These are phyloP conservation scores for Hirsutella thompsonii DNA, from an alignment of 2,329 filamentous ascomycete species.

Conservation along the genomic window DNA sequence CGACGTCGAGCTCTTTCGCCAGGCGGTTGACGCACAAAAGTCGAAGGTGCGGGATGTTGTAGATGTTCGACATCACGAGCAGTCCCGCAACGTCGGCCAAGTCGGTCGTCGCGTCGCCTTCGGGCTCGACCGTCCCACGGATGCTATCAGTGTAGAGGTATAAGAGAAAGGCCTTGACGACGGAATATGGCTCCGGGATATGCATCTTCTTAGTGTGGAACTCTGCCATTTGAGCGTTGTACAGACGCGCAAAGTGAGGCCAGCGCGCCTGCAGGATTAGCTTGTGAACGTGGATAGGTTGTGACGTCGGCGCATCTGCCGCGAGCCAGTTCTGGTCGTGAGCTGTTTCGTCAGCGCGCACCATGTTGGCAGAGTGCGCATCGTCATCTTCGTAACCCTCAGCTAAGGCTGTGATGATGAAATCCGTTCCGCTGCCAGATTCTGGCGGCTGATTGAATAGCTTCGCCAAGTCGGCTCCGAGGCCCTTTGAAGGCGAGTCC, in stretches of 20 bases:
- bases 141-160: slow-evolving; percentile 97
- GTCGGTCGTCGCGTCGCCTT: slow-evolving; percentile 59
- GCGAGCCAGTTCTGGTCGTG: slow-evolving; percentile 43
- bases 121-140: slow-evolving; percentile 33
- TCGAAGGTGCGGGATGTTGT: slow-evolving; percentile 88
- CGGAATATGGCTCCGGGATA: slow-evolving; percentile 88
- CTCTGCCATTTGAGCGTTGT: slow-evolving; percentile 89
- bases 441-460: slow-evolving; percentile 83
- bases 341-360: slow-evolving; percentile 28
- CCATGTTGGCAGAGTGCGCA: slow-evolving; percentile 36
- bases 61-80: slow-evolving; percentile 95
- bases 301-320: slow-evolving; percentile 53
- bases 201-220: slow-evolving; percentile 97
- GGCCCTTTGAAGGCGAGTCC: slow-evolving; percentile 48
- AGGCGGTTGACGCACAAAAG: slow-evolving; percentile 84
- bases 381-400: slow-evolving; percentile 63
- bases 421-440: slow-evolving; percentile 76
- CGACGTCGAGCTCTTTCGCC: slow-evolving; percentile 81
- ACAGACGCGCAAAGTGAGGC: slow-evolving; percentile 91
- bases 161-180: slow-evolving; percentile 88
- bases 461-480: slow-evolving; percentile 74
- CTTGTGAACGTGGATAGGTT: slow-evolving; percentile 86
- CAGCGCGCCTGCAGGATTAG: slow-evolving; percentile 90
- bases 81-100: slow-evolving; percentile 84
- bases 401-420: slow-evolving; percentile 78